A percentile compares a stretch with the other conserved stretches of the same genome.
These are phyloP conservation scores for Rosa chinensis DNA, from an alignment of 306 rosid genomes.

Conservation along the genomic window DNA sequence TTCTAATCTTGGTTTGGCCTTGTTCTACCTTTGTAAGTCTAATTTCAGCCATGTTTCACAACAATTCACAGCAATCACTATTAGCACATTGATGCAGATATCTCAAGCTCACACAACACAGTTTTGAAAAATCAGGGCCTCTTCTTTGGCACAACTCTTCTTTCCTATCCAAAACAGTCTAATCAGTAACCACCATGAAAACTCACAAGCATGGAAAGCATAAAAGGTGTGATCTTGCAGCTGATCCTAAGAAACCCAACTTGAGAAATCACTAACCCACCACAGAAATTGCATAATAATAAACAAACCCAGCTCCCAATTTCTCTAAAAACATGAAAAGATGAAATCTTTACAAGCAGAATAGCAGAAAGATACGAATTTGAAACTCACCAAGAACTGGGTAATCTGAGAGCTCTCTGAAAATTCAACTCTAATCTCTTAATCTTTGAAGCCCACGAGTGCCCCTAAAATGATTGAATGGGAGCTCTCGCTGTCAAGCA, in stretches of 20 bases:
- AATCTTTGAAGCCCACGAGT: slow-evolving; percentile 28
- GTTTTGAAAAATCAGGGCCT: background rate
- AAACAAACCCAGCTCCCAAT: slow-evolving; percentile 9
- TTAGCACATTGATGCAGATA: slow-evolving; percentile 27
- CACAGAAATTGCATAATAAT: slow-evolving; percentile 20
- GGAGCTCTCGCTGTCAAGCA: slow-evolving; percentile 62
- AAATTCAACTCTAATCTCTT: slow-evolving; percentile 41
- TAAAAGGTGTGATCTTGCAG: slow-evolving; percentile 29
- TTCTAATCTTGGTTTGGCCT: slow-evolving; percentile 77
- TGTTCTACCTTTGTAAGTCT: slow-evolving; percentile 59
- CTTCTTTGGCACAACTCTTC: slow-evolving; percentile 27
- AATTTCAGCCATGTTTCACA: slow-evolving; percentile 65
- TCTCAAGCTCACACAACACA: slow-evolving; percentile 13
- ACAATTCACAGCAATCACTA: slow-evolving; percentile 37
- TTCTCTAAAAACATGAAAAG: slow-evolving; percentile 24
- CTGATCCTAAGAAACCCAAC: slow-evolving; percentile 34
- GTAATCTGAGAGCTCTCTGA: slow-evolving; percentile 30
- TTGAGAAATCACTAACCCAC: slow-evolving; percentile 24
- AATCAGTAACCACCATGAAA: slow-evolving; percentile 15
- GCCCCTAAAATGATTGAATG: slow-evolving; percentile 50
- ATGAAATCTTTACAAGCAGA: slow-evolving; percentile 27
- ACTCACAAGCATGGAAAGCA: slow-evolving; percentile 23
- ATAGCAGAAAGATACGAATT: slow-evolving; percentile 25
- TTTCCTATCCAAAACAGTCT: slow-evolving; percentile 17
- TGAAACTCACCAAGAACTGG: slow-evolving; percentile 34